Conservation (phyloP, 2,329 filamentous ascomycete genomes). For the Thermomyces lanuginosus region DNA sequence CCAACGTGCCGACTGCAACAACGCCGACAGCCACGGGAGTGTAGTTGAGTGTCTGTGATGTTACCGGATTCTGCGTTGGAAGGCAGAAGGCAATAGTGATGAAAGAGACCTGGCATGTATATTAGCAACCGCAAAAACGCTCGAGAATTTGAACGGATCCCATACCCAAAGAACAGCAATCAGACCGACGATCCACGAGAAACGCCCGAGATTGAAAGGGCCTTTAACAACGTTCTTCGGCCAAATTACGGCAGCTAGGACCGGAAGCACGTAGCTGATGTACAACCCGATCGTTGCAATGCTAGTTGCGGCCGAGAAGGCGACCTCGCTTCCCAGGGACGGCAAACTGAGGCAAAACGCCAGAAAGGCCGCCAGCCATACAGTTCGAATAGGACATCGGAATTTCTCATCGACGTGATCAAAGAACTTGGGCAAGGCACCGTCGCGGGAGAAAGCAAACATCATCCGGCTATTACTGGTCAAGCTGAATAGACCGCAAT, state of each 20-base stretch:
- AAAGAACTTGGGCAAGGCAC: slow-evolving; percentile 4
- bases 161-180: slow-evolving; percentile 3
- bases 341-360: slow-evolving; percentile 4
- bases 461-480: slow-evolving; percentile 6
- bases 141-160: not conserved
- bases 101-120: slow-evolving; percentile 1
- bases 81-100: slow-evolving; percentile 5
- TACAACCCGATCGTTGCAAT: slow-evolving; percentile 5
- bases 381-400: slow-evolving; percentile 2
- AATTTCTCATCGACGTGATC: slow-evolving; percentile 4
- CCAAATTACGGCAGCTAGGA: slow-evolving; percentile 4
- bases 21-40: slow-evolving; percentile 5
- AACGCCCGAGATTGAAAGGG: slow-evolving; percentile 3
- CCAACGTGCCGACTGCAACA: slow-evolving; percentile 2
- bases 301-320: slow-evolving; percentile 5
- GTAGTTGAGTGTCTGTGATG: slow-evolving; percentile 4
- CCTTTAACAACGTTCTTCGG: slow-evolving; percentile 4
- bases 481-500: slow-evolving; percentile 5
- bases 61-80: slow-evolving; percentile 4
- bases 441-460: slow-evolving; percentile 5
- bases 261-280: slow-evolving; percentile 3
- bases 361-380: slow-evolving; percentile 4
- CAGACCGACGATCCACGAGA: slow-evolving; percentile 3
- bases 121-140: not conserved
- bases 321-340: slow-evolving; percentile 4